A percentile compares a stretch with the other conserved stretches of the same genome.
These are phyloP conservation scores for Carex cristatella DNA, from an alignment of 176 grass and related monocot species.

Conservation along the genomic window DNA sequence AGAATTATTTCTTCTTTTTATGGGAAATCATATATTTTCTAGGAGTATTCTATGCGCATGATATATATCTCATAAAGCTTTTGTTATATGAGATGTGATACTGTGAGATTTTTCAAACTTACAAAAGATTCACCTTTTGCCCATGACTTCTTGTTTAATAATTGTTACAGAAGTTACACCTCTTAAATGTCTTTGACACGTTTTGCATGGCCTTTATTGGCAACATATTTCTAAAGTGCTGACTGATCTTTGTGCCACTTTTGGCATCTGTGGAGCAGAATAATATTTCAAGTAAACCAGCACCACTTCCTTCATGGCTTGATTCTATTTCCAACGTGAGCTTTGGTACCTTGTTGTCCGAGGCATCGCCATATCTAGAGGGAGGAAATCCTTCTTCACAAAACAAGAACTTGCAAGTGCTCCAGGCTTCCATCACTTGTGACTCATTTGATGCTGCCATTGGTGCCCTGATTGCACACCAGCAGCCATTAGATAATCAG, in stretches of 20 bases:
- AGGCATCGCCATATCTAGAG: constrained; percentile 48
- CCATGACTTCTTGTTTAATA: not conserved
- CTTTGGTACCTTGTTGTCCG: constrained; percentile 69
- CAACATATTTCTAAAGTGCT: not conserved
- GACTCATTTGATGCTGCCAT: constrained; percentile 98
- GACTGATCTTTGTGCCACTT: constrained; percentile 11
- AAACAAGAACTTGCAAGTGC: constrained; percentile 45
- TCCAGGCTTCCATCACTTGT: constrained; percentile 50
- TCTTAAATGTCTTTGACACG: not conserved
- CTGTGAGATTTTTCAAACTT: not conserved
- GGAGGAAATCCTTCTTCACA: constrained; percentile 35
- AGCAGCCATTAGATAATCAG: constrained; percentile 42
- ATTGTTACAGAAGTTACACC: not conserved
- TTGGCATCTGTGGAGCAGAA: constrained; percentile 37
- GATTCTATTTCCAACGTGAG: constrained; percentile 83
- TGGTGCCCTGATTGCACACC: constrained; percentile 51
- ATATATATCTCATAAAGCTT: not conserved
- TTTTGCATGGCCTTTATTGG: not conserved
- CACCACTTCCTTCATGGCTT: constrained; percentile 48
- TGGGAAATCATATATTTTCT: not conserved
- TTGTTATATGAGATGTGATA: not conserved
- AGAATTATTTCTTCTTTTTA: not conserved
- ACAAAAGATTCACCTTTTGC: not conserved
- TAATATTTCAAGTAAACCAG: constrained; percentile 37
- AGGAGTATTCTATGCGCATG: not conserved